Evolutionary conservation across 169 alveolate genomes (phyloP).

Genomic region (Blepharisma undulans): DNA sequence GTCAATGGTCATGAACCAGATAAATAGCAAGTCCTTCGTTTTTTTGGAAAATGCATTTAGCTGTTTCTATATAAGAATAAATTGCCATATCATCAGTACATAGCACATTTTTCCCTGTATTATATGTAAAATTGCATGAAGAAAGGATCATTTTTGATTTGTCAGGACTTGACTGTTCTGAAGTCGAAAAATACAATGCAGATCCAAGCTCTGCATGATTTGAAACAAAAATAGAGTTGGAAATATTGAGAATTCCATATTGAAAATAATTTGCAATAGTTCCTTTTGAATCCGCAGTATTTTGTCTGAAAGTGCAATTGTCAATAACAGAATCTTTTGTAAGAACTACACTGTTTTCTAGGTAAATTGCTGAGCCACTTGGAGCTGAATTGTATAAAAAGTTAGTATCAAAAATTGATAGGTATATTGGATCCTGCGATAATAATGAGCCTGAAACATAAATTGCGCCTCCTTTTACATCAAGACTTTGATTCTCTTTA

Average conservation of each 20-base stretch:
- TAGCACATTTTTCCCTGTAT: not conserved
- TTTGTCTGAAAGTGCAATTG: not conserved
- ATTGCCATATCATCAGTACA: not conserved
- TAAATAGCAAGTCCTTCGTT: not conserved
- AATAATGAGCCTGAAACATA: not conserved
- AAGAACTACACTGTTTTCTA: not conserved
- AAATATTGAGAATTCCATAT: not conserved
- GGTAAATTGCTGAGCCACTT: not conserved
- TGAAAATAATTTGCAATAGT: not conserved
- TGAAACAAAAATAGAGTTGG: not conserved
- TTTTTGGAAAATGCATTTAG: not conserved
- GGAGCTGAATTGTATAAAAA: not conserved
- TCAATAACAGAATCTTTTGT: not conserved
- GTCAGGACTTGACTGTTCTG: not conserved
- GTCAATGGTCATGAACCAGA: not conserved
- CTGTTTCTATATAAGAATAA: not conserved
- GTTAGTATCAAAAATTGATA: not conserved
- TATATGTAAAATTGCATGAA: not conserved
- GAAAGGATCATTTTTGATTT: not conserved
- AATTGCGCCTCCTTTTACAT: not conserved
- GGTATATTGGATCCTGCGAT: not conserved
- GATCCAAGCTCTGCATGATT: not conserved
- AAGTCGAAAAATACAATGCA: not conserved
- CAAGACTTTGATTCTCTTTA: not conserved
- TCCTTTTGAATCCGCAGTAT: not conserved